These are phyloP conservation scores for Arachnomyces sp. DNA, from an alignment of 2,329 filamentous ascomycete genomes.

Conservation along the genomic window DNA sequence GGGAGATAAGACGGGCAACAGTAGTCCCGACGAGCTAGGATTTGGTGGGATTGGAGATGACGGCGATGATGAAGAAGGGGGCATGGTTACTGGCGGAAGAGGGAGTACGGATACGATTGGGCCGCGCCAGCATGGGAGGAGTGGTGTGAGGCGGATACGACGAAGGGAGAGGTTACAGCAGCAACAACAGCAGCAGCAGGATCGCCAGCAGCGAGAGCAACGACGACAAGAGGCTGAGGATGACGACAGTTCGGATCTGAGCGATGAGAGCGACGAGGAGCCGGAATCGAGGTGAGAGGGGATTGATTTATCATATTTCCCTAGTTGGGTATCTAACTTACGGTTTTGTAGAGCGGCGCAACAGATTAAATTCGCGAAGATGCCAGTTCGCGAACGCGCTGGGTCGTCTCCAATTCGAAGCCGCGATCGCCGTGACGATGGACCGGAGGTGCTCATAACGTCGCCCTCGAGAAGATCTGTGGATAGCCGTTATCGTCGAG, in stretches of 20 bases:
- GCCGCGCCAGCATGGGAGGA: slow-evolving; percentile 29
- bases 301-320: slow-evolving; percentile 7
- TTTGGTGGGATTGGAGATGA: slow-evolving; percentile 31
- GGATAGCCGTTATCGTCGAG: slow-evolving; percentile 41
- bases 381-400: slow-evolving; percentile 77
- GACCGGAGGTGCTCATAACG: slow-evolving; percentile 44
- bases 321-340: background rate
- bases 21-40: slow-evolving; percentile 19
- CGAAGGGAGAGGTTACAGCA: slow-evolving; percentile 6
- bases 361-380: slow-evolving; percentile 92
- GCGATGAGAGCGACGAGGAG: slow-evolving; percentile 59
- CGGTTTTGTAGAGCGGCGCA: slow-evolving; percentile 55
- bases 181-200: slow-evolving; percentile 24
- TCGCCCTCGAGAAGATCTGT: slow-evolving; percentile 46
- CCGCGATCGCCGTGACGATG: slow-evolving; percentile 33
- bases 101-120: slow-evolving; percentile 47
- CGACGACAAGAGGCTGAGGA: slow-evolving; percentile 53
- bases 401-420: slow-evolving; percentile 76
- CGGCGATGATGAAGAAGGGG: slow-evolving; percentile 54
- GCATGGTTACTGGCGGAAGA: slow-evolving; percentile 53
- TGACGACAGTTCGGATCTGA: slow-evolving; percentile 58
- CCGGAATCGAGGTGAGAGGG: slow-evolving; percentile 37
- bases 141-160: slow-evolving; percentile 12
- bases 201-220: slow-evolving; percentile 39
- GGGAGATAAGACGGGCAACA: slow-evolving; percentile 20